Conservation (phyloP, 768 basidiomycete species). For the Fibroporia radiculosa region DNA sequence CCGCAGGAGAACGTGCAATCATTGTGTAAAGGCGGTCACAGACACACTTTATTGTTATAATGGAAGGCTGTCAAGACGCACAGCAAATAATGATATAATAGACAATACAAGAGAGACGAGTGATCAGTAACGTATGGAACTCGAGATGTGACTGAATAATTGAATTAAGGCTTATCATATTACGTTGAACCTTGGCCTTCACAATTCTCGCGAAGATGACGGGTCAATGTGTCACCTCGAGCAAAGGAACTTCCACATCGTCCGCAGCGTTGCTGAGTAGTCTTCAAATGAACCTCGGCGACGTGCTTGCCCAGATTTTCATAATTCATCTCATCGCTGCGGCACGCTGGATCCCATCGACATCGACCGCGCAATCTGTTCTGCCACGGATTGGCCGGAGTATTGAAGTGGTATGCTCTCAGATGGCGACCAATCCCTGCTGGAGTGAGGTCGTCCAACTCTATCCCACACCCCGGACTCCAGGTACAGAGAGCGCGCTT, state of each 20-base stretch:
- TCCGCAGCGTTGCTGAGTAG: slow-evolving; percentile 8
- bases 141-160: no score
- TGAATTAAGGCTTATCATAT: no score
- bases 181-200: no score
- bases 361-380: slow-evolving; percentile 1
- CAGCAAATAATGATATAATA: no score
- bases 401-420: slow-evolving; percentile 6
- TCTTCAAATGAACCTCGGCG: slow-evolving; percentile 14
- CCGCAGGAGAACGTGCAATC: no score
- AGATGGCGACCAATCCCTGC: slow-evolving; percentile 9
- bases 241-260: slow-evolving; percentile 14
- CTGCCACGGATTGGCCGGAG: neutral
- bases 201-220: slow-evolving; percentile 14
- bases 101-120: no score
- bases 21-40: no score
- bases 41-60: no score
- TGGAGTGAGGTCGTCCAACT: slow-evolving; percentile 6
- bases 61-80: no score
- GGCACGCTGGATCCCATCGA: slow-evolving; percentile 2
- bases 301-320: slow-evolving; percentile 15
- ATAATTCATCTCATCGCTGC: slow-evolving; percentile 10
- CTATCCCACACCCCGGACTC: slow-evolving; percentile 3
- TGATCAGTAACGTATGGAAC: no score
- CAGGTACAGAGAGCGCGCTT: neutral
- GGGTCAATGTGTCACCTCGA: slow-evolving; percentile 12